phyloP scores from a whole-genome alignment of 2,329 filamentous ascomycete genomes.

The Phyllosticta citriasiana region DNA sequence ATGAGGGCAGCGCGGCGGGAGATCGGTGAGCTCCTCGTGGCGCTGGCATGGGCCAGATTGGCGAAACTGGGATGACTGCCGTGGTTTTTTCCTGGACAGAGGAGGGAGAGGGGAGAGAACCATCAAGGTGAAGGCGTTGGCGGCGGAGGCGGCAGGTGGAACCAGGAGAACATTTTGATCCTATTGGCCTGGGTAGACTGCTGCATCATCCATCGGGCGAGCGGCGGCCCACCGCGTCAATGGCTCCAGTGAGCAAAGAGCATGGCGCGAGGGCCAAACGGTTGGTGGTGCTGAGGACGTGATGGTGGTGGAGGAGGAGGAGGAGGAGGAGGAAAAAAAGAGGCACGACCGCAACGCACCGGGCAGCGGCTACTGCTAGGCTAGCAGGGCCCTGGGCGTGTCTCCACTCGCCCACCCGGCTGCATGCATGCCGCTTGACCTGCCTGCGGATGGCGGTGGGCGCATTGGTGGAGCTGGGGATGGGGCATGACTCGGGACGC shows the following conservation, averaged over 20 bases:
- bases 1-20: neutral
- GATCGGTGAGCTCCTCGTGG: neutral
- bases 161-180: neutral
- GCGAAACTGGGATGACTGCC: neutral
- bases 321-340: neutral
- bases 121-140: neutral
- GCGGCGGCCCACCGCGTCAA: neutral
- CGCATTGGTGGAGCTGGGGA: slow-evolving; percentile 5
- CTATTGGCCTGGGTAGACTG: too few species aligned
- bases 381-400: neutral
- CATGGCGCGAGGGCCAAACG: neutral
- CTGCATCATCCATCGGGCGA: neutral
- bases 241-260: neutral
- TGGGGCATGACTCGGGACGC: slow-evolving; percentile 1
- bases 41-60: neutral
- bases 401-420: neutral
- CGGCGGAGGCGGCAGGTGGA: neutral
- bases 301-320: neutral
- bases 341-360: neutral
- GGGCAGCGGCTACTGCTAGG: neutral
- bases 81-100: neutral
- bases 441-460: slow-evolving; percentile 11
- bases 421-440: slow-evolving; percentile 9
- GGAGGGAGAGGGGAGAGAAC: neutral
- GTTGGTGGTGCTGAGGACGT: neutral